phyloP scores from a whole-genome alignment of 768 basidiomycete species.

The Suillus brevipes region DNA sequence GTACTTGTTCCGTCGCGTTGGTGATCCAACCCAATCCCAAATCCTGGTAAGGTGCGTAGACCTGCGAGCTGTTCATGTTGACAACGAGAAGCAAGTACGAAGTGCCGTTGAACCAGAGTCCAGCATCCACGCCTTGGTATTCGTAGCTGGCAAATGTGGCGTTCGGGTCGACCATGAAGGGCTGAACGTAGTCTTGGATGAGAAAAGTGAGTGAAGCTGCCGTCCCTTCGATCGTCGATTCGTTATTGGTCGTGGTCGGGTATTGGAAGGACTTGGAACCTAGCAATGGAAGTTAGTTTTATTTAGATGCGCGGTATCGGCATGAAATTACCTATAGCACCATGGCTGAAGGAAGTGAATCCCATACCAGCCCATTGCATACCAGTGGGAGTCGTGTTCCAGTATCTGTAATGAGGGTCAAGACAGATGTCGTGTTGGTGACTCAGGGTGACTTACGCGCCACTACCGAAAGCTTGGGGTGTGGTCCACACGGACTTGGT shows the following conservation, averaged over 20 bases:
- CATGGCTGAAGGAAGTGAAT: conserved; percentile 27
- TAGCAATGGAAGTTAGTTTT: conserved; percentile 8
- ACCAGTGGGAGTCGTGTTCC: conserved; percentile 29
- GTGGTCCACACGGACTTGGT: conserved; percentile 75
- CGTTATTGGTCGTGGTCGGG: conserved; percentile 22
- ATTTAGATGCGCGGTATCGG: neutral
- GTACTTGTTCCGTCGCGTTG: conserved; percentile 20
- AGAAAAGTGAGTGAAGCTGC: conserved; percentile 8
- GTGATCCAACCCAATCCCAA: conserved; percentile 21
- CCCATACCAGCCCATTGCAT: conserved; percentile 27
- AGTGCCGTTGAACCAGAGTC: conserved; percentile 24
- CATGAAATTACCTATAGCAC: conserved; percentile 23
- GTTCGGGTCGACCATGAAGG: conserved; percentile 22
- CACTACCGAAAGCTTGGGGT: conserved; percentile 71
- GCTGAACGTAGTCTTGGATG: conserved; percentile 15
- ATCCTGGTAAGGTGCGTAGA: conserved; percentile 16
- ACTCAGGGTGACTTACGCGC: conserved; percentile 23
- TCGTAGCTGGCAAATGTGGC: conserved; percentile 12
- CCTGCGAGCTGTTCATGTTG: conserved; percentile 7
- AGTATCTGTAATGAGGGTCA: conserved; percentile 26
- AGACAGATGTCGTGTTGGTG: neutral
- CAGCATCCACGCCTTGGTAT: conserved; percentile 22
- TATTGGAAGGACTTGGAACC: conserved; percentile 32
- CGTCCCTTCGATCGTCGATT: conserved; percentile 24
- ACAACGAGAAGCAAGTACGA: conserved; percentile 22